These are phyloP conservation scores for Fraxinus albicans DNA, from an alignment of 305 asterid species.

Conservation along the genomic window DNA sequence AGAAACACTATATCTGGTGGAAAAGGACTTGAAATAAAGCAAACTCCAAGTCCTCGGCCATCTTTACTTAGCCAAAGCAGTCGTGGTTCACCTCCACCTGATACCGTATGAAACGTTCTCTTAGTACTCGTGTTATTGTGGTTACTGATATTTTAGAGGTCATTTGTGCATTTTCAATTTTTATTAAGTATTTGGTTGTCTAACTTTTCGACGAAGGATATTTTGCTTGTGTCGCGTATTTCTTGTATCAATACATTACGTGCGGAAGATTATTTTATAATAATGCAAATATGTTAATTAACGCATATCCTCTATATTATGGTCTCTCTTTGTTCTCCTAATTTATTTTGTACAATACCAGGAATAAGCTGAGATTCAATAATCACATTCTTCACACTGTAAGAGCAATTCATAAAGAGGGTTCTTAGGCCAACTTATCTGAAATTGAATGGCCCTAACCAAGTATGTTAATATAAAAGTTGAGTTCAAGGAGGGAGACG, in stretches of 20 bases:
- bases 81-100: constrained; percentile 30
- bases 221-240: constrained; percentile 8
- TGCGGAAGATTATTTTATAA: not conserved
- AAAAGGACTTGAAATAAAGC: constrained; percentile 35
- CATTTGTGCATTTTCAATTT: constrained; percentile 17
- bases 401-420: not conserved
- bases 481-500: not conserved
- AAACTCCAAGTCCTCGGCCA: constrained; percentile 44
- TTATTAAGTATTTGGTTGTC: constrained; percentile 27
- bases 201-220: constrained; percentile 14
- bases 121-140: constrained; percentile 2
- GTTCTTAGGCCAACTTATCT: not conserved
- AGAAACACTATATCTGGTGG: constrained; percentile 34
- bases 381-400: not conserved
- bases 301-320: not conserved
- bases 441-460: not conserved
- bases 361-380: not conserved
- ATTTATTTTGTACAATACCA: not conserved
- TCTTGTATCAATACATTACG: constrained; percentile 5
- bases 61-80: constrained; percentile 35
- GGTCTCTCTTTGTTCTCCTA: not conserved
- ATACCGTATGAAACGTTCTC: not conserved
- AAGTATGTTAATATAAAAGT: not conserved
- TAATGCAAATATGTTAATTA: constrained; percentile 24
- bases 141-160: constrained; percentile 35